These are phyloP conservation scores for Ustilago sp. DNA, from an alignment of 1,284 basidiomycete genomes.

Conservation along the genomic window DNA sequence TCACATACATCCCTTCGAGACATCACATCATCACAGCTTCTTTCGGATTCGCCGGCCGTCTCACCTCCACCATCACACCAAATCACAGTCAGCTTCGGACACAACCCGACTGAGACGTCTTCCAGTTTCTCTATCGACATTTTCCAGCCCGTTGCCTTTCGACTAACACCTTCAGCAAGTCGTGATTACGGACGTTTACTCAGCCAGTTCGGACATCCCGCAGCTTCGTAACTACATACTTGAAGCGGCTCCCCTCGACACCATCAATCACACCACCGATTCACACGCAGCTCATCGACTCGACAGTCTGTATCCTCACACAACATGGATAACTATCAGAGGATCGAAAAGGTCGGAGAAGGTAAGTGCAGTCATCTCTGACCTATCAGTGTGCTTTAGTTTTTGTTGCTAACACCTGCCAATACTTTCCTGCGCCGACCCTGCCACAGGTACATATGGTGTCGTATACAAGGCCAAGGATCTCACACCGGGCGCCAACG, in stretches of 20 bases:
- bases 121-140: slow-evolving; percentile 1
- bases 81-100: not conserved
- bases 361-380: slow-evolving; percentile 36
- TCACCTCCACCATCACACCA: not conserved
- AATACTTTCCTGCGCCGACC: not conserved
- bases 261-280: not conserved
- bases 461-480: slow-evolving; percentile 81
- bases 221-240: not conserved
- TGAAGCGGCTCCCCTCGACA: not conserved
- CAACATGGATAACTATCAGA: slow-evolving; percentile 72
- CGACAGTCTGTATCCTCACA: not conserved
- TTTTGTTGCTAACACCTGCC: not conserved
- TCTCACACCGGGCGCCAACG: slow-evolving; percentile 77
- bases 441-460: slow-evolving; percentile 87
- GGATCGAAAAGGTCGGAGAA: slow-evolving; percentile 80
- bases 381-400: not conserved
- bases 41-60: not conserved
- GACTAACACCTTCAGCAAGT: too few species aligned
- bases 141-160: not conserved
- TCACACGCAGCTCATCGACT: not conserved
- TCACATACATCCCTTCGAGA: slow-evolving; percentile 10
- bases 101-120: not conserved
- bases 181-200: not conserved
- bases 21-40: not conserved
- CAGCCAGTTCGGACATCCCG: not conserved